A percentile compares a stretch with the other conserved stretches of the same genome.
These are phyloP conservation scores for Leishmania braziliensis DNA, from an alignment of 208 protist genomes.

Conservation along the genomic window DNA sequence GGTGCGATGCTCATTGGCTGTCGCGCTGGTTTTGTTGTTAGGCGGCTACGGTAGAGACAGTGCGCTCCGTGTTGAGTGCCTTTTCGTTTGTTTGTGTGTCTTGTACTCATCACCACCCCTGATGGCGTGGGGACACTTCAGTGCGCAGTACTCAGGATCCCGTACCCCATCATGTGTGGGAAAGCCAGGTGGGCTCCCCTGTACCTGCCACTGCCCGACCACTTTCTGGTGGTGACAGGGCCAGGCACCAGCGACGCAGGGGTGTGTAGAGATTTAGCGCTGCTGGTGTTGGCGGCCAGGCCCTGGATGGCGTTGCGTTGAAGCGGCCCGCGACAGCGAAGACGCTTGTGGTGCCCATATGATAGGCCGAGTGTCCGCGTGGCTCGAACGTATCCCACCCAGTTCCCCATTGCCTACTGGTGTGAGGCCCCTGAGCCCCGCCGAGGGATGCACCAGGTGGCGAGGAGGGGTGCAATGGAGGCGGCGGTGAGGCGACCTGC, in stretches of 20 bases:
- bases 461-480: background rate
- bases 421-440: background rate
- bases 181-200: background rate
- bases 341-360: background rate
- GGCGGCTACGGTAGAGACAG: background rate
- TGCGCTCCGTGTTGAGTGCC: background rate
- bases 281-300: background rate
- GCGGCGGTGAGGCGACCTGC: background rate
- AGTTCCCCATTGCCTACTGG: background rate
- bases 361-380: background rate
- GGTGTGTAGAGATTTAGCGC: background rate
- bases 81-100: background rate
- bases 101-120: background rate
- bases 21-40: background rate
- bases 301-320: background rate
- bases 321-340: background rate
- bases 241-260: background rate
- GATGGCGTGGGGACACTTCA: background rate
- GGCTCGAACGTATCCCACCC: background rate
- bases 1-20: background rate
- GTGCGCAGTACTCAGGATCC: background rate
- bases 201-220: background rate
- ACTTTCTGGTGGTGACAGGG: background rate
- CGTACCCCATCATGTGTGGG: background rate
- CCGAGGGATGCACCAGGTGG: background rate